Conservation (phyloP, 495 filamentous ascomycete genomes). For the Hypoxylon subgilvum region DNA sequence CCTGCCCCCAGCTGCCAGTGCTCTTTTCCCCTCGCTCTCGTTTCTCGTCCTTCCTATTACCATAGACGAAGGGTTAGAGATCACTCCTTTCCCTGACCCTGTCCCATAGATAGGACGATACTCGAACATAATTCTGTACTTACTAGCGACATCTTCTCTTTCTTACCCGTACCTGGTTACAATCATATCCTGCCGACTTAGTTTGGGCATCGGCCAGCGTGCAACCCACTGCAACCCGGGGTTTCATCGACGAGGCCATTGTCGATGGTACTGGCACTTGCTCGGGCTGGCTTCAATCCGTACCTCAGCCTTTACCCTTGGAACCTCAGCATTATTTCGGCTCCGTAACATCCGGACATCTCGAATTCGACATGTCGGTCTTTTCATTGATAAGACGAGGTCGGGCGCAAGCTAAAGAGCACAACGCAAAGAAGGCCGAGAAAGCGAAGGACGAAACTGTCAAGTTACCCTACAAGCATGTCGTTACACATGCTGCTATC, state of each 20-base stretch:
- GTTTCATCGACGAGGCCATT: neutral
- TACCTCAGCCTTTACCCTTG: neutral
- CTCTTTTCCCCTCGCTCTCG: neutral
- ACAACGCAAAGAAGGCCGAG: constrained; percentile 51
- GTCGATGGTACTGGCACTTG: neutral
- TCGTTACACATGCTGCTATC: constrained; percentile 62
- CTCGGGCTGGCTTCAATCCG: neutral
- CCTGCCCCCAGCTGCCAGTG: neutral
- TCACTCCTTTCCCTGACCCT: neutral
- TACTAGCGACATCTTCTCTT: neutral
- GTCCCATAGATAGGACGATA: neutral
- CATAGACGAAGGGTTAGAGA: neutral
- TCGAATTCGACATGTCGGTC: constrained; percentile 54
- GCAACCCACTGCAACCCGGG: neutral
- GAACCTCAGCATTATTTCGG: neutral
- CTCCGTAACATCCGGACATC: neutral
- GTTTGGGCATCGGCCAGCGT: neutral
- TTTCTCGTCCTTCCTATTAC: neutral
- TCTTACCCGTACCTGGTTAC: too few relatives aligned
- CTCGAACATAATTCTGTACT: constrained; percentile 1
- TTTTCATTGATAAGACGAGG: constrained; percentile 57
- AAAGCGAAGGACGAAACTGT: constrained; percentile 47
- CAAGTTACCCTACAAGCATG: constrained; percentile 58
- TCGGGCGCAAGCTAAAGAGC: constrained; percentile 58
- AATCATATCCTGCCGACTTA: neutral